A percentile compares a stretch with the other conserved stretches of the same genome.
Evolutionary conservation across 140 eudicot species (phyloP).

Genomic region (Cichorium intybus): DNA sequence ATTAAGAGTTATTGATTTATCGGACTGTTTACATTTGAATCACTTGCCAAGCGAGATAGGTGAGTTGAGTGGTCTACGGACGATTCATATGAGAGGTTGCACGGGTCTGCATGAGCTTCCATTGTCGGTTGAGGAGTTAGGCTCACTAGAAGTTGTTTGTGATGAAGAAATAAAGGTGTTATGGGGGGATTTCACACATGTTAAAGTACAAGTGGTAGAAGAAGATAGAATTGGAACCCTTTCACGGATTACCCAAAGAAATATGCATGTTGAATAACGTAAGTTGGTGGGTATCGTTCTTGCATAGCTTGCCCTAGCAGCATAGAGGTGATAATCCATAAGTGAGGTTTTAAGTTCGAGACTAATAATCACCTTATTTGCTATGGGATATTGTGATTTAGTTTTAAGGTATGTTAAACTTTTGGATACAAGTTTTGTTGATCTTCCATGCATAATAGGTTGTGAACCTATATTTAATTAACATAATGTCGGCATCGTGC

Average conservation of each 20-base stretch:
- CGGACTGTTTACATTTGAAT: conserved; percentile 4
- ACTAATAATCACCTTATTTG: too few relatives aligned
- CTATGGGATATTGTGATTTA: too few relatives aligned
- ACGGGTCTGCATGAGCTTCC: conserved; percentile 8
- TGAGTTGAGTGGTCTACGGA: conserved; percentile 10
- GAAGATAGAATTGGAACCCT: conserved; percentile 4
- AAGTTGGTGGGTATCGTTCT: not conserved
- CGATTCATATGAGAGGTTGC: conserved; percentile 12
- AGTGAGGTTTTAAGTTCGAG: too few relatives aligned
- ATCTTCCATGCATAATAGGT: too few relatives aligned
- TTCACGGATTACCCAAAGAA: not conserved
- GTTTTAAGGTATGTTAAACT: too few relatives aligned
- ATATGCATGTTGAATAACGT: not conserved
- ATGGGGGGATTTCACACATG: not conserved
- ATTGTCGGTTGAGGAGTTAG: not conserved
- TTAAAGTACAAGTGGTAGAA: conserved; percentile 1
- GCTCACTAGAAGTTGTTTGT: not conserved
- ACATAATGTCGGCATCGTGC: too few relatives aligned
- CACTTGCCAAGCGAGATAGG: conserved; percentile 12
- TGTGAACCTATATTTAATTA: too few relatives aligned
- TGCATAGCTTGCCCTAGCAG: too few relatives aligned
- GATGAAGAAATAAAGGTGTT: not conserved
- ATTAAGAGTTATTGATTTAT: conserved; percentile 11
- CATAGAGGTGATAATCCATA: too few relatives aligned
- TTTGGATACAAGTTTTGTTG: too few relatives aligned